Evolutionary conservation across 225 moss, liverwort and hornwort species (phyloP).

Genomic region (Ulota crispa): DNA sequence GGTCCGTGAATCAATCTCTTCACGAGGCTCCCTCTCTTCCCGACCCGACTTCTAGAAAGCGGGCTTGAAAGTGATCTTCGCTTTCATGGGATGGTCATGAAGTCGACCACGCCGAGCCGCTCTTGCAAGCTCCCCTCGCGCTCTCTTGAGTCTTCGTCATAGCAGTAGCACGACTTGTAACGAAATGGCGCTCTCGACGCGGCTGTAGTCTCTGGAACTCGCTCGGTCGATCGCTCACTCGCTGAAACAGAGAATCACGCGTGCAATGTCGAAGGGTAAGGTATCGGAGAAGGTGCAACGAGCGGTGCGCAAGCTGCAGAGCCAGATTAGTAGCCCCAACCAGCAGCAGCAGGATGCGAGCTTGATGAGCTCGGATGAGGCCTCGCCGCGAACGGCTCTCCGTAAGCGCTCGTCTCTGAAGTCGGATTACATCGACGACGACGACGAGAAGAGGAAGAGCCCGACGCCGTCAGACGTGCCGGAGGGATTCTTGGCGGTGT

Average conservation of each 20-base stretch:
- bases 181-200: background rate
- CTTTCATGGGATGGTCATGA: constrained; percentile 10
- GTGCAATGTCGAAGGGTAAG: constrained; percentile 45
- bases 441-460: background rate
- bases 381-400: constrained; percentile 17
- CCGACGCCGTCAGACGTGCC: constrained; percentile 60
- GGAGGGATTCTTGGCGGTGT: constrained; percentile 78
- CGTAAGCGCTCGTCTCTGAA: constrained; percentile 14
- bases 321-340: constrained; percentile 43
- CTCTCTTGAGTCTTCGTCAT: background rate
- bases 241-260: background rate
- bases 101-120: background rate
- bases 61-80: background rate
- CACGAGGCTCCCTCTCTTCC: background rate
- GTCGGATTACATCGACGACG: constrained; percentile 14
- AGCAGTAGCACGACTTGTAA: background rate
- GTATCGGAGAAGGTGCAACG: constrained; percentile 65
- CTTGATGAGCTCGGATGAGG: constrained; percentile 33
- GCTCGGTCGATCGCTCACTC: background rate
- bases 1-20: constrained; percentile 13
- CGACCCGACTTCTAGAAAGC: background rate
- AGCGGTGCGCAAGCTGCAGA: constrained; percentile 53
- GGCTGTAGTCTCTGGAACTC: background rate
- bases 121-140: background rate
- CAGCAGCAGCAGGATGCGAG: constrained; percentile 30